Percentiles rank a stretch among this genome's conserved stretches.
Evolutionary conservation across 305 asterid genomes (phyloP).

Genomic region (Fraxinus paxiana): DNA sequence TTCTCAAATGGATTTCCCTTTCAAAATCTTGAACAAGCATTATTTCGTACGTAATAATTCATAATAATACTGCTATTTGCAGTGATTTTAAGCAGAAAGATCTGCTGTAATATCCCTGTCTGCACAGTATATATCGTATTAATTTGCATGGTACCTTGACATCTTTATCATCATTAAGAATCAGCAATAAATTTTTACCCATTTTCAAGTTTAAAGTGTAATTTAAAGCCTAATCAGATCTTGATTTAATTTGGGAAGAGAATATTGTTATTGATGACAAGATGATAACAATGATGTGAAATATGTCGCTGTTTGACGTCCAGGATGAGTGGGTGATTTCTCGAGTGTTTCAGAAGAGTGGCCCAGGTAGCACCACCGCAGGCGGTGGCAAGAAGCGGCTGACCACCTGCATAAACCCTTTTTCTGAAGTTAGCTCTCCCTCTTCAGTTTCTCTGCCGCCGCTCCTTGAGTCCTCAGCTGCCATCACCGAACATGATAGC

Average conservation of each 20-base stretch:
- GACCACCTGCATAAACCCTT: conserved; percentile 13
- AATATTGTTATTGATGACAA: neutral
- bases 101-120: conserved; percentile 5
- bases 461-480: conserved; percentile 53
- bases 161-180: conserved; percentile 14
- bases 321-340: conserved; percentile 98
- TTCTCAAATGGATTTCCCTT: neutral
- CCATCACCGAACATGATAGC: conserved; percentile 44
- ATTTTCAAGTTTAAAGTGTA: neutral
- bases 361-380: conserved; percentile 27
- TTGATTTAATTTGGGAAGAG: neutral
- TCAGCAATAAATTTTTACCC: conserved; percentile 2
- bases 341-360: conserved; percentile 66
- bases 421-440: conserved; percentile 49
- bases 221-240: neutral
- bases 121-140: conserved; percentile 2
- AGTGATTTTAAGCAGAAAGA: conserved; percentile 18
- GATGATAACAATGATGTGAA: neutral
- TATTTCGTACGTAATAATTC: neutral
- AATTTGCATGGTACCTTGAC: conserved; percentile 22
- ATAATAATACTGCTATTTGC: conserved; percentile 12
- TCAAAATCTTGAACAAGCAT: neutral
- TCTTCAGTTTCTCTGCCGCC: conserved; percentile 65
- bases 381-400: conserved; percentile 44
- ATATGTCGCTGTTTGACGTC: neutral